Evolutionary conservation across 176 grass and related monocot species (phyloP).

Genomic region (Juncus inflexus): DNA sequence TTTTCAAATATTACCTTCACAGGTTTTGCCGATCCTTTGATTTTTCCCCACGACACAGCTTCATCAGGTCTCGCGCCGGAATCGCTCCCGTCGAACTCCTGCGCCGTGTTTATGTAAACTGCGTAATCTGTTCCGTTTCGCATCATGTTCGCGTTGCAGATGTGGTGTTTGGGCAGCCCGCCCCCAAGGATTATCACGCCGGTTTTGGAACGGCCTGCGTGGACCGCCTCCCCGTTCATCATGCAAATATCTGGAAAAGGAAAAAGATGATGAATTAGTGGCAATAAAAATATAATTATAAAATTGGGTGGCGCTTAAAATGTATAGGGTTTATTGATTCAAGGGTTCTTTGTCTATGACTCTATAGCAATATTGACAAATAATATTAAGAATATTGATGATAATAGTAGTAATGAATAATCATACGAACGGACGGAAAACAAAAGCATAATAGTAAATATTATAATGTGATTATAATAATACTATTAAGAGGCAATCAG

Average conservation of each 20-base stretch:
- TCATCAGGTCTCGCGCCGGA: slow-evolving; percentile 89
- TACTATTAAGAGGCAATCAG: too few species aligned
- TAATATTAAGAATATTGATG: too few species aligned
- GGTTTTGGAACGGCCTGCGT: slow-evolving; percentile 65
- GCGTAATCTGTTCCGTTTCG: slow-evolving; percentile 92
- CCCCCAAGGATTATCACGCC: slow-evolving; percentile 88
- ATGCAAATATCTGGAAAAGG: slow-evolving; percentile 69
- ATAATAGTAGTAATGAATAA: too few species aligned
- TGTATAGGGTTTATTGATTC: too few species aligned
- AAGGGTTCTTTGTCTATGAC: too few species aligned
- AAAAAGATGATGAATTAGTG: too few species aligned
- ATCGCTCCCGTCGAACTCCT: slow-evolving; percentile 98
- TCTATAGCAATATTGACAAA: too few species aligned
- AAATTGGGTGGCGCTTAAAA: too few species aligned
- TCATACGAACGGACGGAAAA: too few species aligned
- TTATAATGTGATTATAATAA: too few species aligned
- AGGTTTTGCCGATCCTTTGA: slow-evolving; percentile 86
- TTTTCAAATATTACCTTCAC: slow-evolving; percentile 51
- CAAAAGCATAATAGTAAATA: too few species aligned
- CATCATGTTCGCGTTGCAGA: slow-evolving; percentile 99
- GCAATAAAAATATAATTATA: too few species aligned
- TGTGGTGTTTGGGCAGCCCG: slow-evolving; percentile 90
- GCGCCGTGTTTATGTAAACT: slow-evolving; percentile 91
- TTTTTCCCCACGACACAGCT: slow-evolving; percentile 97
- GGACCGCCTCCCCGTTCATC: slow-evolving; percentile 93